phyloP scores from a whole-genome alignment of 768 basidiomycete species.

The Lentinula aciculospora region DNA sequence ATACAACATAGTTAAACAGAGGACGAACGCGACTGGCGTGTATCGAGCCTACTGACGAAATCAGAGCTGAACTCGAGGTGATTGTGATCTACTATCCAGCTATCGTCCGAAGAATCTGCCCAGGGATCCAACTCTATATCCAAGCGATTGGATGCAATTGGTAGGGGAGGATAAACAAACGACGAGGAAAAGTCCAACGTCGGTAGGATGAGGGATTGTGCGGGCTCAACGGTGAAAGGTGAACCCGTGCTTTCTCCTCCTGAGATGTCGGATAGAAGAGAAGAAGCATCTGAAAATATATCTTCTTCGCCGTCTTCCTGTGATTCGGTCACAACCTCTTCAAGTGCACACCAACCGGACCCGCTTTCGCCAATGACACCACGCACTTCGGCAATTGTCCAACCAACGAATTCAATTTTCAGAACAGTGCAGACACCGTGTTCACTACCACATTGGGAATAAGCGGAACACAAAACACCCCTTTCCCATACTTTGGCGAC shows the following conservation, averaged over 20 bases:
- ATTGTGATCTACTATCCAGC: neutral
- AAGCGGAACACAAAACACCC: constrained; percentile 56
- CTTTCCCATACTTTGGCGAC: constrained; percentile 61
- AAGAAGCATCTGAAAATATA: constrained; percentile 24
- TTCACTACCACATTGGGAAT: constrained; percentile 31
- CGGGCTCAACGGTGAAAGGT: neutral
- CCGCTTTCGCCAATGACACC: constrained; percentile 66
- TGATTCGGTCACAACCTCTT: constrained; percentile 37
- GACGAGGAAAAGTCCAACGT: constrained; percentile 66
- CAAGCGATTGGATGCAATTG: constrained; percentile 1
- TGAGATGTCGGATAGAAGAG: constrained; percentile 19
- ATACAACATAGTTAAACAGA: too few relatives aligned
- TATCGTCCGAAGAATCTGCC: constrained; percentile 3
- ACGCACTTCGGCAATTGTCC: constrained; percentile 61
- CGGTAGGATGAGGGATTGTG: constrained; percentile 62
- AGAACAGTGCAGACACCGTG: constrained; percentile 62
- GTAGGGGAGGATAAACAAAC: constrained; percentile 19
- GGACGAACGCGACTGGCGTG: neutral
- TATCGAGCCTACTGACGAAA: neutral
- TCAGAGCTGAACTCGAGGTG: constrained; percentile 2
- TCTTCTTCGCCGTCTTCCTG: constrained; percentile 26
- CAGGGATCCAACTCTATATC: constrained; percentile 1
- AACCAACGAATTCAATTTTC: constrained; percentile 68
- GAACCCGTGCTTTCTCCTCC: constrained; percentile 3
- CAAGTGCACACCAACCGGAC: constrained; percentile 70